Evolutionary conservation across 2,329 filamentous ascomycete species (phyloP), one percentile per base, ranked within the genome.

Genomic region (Arthrobotrys musiformis): DNA sequence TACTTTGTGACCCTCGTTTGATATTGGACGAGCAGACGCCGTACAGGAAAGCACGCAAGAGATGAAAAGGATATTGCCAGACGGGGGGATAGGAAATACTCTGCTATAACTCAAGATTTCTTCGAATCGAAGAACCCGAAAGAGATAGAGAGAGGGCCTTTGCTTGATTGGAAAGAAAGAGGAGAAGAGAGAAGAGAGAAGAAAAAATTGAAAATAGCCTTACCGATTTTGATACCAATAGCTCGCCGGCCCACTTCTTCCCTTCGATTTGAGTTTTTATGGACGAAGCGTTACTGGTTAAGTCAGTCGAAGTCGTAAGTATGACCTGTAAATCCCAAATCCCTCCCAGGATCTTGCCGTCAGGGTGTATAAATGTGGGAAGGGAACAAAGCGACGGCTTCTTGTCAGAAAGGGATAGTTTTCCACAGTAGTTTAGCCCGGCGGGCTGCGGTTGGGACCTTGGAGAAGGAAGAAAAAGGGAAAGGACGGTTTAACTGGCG

Each of bases 351-450:
- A 66, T 64, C 48, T 68, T 62, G 63, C 62, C 44, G 44, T 46
- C 58, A 40, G 54, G 54, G 26, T 26, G 48, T 44, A 52, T 35
- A 48, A 30, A 56, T 48, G 44, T 24, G 30, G 48, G 56, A 70
- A 48, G 64, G 50, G 72, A 70, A 76, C 72, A 70, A 76, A 76
- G 72, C 72, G 56, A 68, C 70, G 30, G 63, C 19, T 58, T 37
- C 48, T 46, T 40, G 50, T 52, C 42, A 68, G 63, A 67, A 64
- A 44, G 70, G 54, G 61, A 62, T 62, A 35, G 40, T 58, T 54
- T 56, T 46, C 22, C 56, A n/a, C 15, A 35, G 50, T 4, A 37
- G 37, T 35, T 40, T 15, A 33, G 33, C 52, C 28, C 40, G 22
- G 54, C 33, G 30, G 50, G 30, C 5, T 40, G 44, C 61, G 52